A percentile compares a stretch with the other conserved stretches of the same genome.
Evolutionary conservation across 2,329 filamentous ascomycete genomes (phyloP).

Genomic region (Pestalotiopsis sp.): DNA sequence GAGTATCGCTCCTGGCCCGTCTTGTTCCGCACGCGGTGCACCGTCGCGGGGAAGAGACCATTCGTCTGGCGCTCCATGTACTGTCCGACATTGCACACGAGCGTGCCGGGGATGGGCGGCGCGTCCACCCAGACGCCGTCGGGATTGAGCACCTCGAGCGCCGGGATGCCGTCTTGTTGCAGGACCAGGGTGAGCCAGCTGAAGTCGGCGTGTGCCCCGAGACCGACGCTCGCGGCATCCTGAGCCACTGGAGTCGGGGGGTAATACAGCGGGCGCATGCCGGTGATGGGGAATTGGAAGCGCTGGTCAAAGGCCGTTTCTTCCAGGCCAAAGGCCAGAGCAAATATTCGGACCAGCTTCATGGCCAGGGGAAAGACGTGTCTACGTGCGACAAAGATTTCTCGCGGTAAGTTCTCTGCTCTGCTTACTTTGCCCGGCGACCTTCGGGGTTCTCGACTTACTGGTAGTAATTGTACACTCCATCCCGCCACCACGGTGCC

Average conservation of each 20-base stretch:
- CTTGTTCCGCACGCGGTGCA: constrained; percentile 41
- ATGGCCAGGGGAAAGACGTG: constrained; percentile 30
- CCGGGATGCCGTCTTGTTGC: constrained; percentile 30
- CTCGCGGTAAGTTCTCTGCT: not conserved
- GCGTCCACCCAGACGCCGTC: constrained; percentile 43
- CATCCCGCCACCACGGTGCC: constrained; percentile 34
- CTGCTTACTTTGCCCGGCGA: no score
- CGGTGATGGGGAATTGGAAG: constrained; percentile 42
- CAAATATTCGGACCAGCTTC: constrained; percentile 36
- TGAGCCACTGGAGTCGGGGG: constrained; percentile 34
- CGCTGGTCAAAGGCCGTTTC: constrained; percentile 39
- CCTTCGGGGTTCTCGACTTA: not conserved
- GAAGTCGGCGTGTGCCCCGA: constrained; percentile 44
- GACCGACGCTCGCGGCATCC: constrained; percentile 29
- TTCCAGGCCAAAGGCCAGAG: constrained; percentile 40
- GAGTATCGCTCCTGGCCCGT: constrained; percentile 40
- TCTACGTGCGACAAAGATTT: not conserved
- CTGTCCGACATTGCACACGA: constrained; percentile 43
- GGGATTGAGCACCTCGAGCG: constrained; percentile 43
- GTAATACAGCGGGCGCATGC: constrained; percentile 42
- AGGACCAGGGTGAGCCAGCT: constrained; percentile 44
- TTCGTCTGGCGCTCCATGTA: constrained; percentile 43
- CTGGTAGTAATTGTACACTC: constrained; percentile 36
- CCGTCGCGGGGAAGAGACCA: constrained; percentile 39
- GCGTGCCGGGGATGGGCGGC: constrained; percentile 33